These are phyloP conservation scores for Hamamelis virginiana DNA, from an alignment of 164 flowering plant genomes.

Conservation along the genomic window DNA sequence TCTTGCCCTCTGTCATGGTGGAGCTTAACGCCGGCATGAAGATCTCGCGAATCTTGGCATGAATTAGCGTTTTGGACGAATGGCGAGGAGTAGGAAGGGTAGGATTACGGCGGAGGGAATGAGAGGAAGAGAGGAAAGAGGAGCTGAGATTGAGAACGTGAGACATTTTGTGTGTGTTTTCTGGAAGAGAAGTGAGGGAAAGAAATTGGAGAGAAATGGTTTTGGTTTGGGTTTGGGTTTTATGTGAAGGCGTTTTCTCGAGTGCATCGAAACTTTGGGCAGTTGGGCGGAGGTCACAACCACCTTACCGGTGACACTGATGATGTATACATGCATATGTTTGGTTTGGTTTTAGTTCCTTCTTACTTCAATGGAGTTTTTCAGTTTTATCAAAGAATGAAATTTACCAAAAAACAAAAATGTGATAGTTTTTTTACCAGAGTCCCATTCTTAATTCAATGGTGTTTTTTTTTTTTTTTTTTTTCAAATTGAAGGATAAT, in stretches of 20 bases:
- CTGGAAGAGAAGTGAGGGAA: background rate
- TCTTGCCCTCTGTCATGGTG: conserved; percentile 98
- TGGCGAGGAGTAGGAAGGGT: background rate
- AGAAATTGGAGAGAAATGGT: background rate
- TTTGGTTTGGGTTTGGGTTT: background rate
- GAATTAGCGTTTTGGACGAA: conserved; percentile 18
- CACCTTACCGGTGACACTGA: conserved; percentile 26
- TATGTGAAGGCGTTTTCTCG: conserved; percentile 24
- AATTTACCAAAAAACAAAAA: too few relatives aligned
- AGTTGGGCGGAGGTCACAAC: conserved; percentile 52
- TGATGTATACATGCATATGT: too few relatives aligned
- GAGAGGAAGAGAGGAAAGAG: conserved; percentile 54
- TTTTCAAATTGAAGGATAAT: too few relatives aligned
- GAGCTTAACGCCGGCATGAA: conserved; percentile 99
- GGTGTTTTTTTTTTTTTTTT: too few relatives aligned
- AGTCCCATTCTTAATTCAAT: too few relatives aligned
- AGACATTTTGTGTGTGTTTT: conserved; percentile 38
- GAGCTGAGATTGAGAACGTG: conserved; percentile 45
- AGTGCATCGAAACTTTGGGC: conserved; percentile 35
- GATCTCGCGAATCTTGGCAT: conserved; percentile 91
- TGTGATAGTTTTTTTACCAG: too few relatives aligned
- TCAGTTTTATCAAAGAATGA: too few relatives aligned
- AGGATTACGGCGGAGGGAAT: conserved; percentile 29
- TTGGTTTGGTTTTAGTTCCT: conserved; percentile 3
- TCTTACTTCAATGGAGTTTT: background rate